A percentile compares a stretch with the other conserved stretches of the same genome.
Evolutionary conservation across 192 early-diverging fungal species (phyloP).

Genomic region (Phycomyces blakesleeanus): DNA sequence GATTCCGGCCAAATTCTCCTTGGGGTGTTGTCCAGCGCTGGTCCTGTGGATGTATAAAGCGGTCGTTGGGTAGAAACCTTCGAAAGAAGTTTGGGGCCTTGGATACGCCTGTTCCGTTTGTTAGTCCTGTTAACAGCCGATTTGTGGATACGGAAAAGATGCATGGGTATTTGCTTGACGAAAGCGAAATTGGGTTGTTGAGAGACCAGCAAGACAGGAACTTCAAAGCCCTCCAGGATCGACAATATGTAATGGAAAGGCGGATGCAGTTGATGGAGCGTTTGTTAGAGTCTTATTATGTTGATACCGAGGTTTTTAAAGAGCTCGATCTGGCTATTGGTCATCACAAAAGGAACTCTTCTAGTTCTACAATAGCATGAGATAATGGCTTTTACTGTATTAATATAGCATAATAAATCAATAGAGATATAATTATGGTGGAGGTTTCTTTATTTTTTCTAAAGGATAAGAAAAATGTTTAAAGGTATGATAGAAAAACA

Average conservation of each 20-base stretch:
- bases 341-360: too few species aligned
- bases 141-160: neutral
- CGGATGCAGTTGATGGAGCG: slow-evolving; percentile 8
- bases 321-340: neutral
- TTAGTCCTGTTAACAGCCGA: neutral
- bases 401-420: too few species aligned
- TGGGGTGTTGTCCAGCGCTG: slow-evolving; percentile 15
- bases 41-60: slow-evolving; percentile 10
- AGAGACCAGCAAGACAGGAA: neutral
- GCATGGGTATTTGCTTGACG: neutral
- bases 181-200: neutral
- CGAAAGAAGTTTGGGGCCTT: neutral
- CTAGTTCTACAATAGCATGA: too few species aligned
- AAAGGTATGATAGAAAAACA: too few species aligned
- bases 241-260: slow-evolving; percentile 6
- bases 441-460: too few species aligned
- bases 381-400: too few species aligned
- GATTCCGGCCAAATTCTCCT: slow-evolving; percentile 16
- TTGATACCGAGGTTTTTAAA: slow-evolving; percentile 12
- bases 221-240: neutral
- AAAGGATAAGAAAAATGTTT: too few species aligned
- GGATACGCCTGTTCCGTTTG: slow-evolving; percentile 13
- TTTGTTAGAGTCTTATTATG: slow-evolving; percentile 17
- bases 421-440: too few species aligned
- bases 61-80: neutral